Percentiles rank a stretch among this genome's conserved stretches.
Conservation (phyloP, 805 yeast genomes). For the Millerozyma miso region DNA sequence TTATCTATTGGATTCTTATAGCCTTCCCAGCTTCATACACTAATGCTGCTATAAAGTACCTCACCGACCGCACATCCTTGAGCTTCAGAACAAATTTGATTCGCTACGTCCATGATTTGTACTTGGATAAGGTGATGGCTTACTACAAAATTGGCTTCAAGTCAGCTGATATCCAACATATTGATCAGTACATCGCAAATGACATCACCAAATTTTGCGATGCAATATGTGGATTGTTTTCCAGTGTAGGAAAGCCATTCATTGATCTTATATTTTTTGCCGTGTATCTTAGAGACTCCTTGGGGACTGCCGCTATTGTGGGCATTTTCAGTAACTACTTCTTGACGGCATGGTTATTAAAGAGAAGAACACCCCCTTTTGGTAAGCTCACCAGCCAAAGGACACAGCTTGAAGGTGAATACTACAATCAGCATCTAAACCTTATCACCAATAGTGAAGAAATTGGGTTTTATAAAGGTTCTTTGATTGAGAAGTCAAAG, state of each 20-base stretch:
- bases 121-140: slow-evolving; percentile 73
- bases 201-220: slow-evolving; percentile 80
- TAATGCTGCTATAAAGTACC: slow-evolving; percentile 80
- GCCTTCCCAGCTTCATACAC: slow-evolving; percentile 94
- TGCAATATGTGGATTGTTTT: slow-evolving; percentile 76
- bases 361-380: slow-evolving; percentile 76
- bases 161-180: slow-evolving; percentile 50
- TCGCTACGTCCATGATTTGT: slow-evolving; percentile 86
- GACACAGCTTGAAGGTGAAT: slow-evolving; percentile 82
- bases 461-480: slow-evolving; percentile 90
- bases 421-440: slow-evolving; percentile 80
- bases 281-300: slow-evolving; percentile 73
- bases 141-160: slow-evolving; percentile 78
- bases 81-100: slow-evolving; percentile 81
- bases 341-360: slow-evolving; percentile 70
- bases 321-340: slow-evolving; percentile 82
- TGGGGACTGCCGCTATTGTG: slow-evolving; percentile 80
- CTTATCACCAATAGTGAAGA: slow-evolving; percentile 88
- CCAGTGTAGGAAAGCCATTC: slow-evolving; percentile 87
- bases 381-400: slow-evolving; percentile 69
- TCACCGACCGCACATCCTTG: slow-evolving; percentile 71
- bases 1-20: slow-evolving; percentile 81
- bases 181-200: slow-evolving; percentile 83
- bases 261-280: slow-evolving; percentile 83
- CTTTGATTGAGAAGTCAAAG: slow-evolving; percentile 67